Conservation (phyloP, 768 basidiomycete species). For the Russula emetica region DNA sequence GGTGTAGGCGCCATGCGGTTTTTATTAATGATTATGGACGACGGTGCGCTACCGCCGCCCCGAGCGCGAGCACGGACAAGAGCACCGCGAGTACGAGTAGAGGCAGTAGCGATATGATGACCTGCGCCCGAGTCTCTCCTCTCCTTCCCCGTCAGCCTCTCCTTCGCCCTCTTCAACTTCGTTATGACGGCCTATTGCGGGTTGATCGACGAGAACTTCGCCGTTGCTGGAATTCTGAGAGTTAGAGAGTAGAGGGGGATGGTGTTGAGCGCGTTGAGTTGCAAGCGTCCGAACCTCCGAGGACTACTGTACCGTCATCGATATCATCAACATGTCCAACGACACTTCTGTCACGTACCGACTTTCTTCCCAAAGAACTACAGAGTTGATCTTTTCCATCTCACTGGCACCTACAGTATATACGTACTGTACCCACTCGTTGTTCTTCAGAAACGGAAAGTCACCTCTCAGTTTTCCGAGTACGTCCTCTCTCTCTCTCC, state of each 20-base stretch:
- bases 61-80: neutral
- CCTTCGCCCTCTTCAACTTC: neutral
- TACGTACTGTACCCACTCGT: neutral
- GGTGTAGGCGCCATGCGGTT: slow-evolving; percentile 55
- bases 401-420: too few relatives aligned
- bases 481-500: neutral
- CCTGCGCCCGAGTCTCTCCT: neutral
- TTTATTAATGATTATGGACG: neutral
- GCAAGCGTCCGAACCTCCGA: too few relatives aligned
- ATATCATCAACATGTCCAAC: neutral
- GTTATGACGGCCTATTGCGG: slow-evolving; percentile 2
- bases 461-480: slow-evolving; percentile 26
- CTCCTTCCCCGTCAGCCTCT: neutral
- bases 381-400: slow-evolving; percentile 20
- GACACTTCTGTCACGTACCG: slow-evolving; percentile 5
- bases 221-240: neutral
- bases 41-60: too few relatives aligned
- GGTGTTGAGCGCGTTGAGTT: neutral
- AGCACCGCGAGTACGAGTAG: neutral
- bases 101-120: neutral
- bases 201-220: slow-evolving; percentile 10
- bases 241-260: slow-evolving; percentile 12
- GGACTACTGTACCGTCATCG: neutral
- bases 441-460: slow-evolving; percentile 12
- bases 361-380: slow-evolving; percentile 32